Percentiles rank a stretch among this genome's conserved stretches.
These are phyloP conservation scores for Picochlorum sp. DNA, from an alignment of 139 green algal species.

Conservation along the genomic window DNA sequence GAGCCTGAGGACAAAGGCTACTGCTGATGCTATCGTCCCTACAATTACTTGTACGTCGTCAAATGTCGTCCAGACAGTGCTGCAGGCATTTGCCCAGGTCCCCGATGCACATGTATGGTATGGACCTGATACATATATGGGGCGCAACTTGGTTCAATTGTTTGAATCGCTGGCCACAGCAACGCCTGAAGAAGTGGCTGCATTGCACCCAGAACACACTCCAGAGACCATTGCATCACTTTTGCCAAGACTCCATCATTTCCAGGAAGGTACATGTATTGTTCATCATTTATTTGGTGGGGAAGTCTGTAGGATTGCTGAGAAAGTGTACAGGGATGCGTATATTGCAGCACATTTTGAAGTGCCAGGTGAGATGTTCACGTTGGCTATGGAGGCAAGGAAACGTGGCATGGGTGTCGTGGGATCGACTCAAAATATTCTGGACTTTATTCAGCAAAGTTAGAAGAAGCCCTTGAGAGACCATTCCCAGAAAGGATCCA, in stretches of 20 bases:
- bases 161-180: slow-evolving; percentile 56
- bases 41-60: slow-evolving; percentile 98
- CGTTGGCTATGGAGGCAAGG: slow-evolving; percentile 76
- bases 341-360: slow-evolving; percentile 97
- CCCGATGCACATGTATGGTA: slow-evolving; percentile 84
- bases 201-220: slow-evolving; percentile 63
- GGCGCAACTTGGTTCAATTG: slow-evolving; percentile 82
- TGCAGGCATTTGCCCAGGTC: slow-evolving; percentile 82
- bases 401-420: slow-evolving; percentile 80
- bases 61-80: slow-evolving; percentile 96
- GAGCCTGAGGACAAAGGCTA: slow-evolving; percentile 86
- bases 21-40: slow-evolving; percentile 69
- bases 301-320: slow-evolving; percentile 58
- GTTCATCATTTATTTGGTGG: slow-evolving; percentile 98
- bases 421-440: slow-evolving; percentile 93
- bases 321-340: slow-evolving; percentile 75
- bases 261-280: slow-evolving; percentile 84
- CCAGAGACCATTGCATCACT: slow-evolving; percentile 38
- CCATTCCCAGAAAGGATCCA: slow-evolving; percentile 58
- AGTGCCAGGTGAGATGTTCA: slow-evolving; percentile 92
- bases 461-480: slow-evolving; percentile 47
- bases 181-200: slow-evolving; percentile 51
- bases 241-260: slow-evolving; percentile 82
- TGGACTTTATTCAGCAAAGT: slow-evolving; percentile 83
- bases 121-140: slow-evolving; percentile 99